Conservation (phyloP, 1,284 basidiomycete genomes). For the Lentinula novae-zelandiae region DNA sequence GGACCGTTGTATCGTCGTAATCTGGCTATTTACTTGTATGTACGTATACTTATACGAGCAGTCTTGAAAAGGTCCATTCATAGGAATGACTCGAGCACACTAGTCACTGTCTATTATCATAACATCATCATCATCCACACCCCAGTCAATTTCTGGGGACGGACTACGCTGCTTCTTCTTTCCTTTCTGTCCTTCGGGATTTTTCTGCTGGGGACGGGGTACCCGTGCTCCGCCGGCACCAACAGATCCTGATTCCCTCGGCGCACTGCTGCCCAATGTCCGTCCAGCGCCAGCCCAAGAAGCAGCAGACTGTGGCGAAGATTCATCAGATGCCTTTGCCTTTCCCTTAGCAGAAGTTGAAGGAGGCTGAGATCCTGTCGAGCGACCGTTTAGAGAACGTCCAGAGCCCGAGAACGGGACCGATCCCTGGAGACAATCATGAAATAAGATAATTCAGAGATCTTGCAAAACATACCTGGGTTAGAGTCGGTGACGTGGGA, state of each 20-base stretch:
- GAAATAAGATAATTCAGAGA: slow-evolving; percentile 10
- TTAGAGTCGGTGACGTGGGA: slow-evolving; percentile 21
- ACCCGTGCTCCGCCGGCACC: slow-evolving; percentile 53
- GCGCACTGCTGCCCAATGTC: slow-evolving; percentile 43
- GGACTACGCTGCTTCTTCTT: slow-evolving; percentile 50
- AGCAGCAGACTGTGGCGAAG: slow-evolving; percentile 22
- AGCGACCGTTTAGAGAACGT: slow-evolving; percentile 48
- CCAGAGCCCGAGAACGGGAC: slow-evolving; percentile 49
- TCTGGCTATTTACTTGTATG: not conserved
- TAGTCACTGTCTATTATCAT: slow-evolving; percentile 76
- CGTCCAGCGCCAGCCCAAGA: slow-evolving; percentile 57
- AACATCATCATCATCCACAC: slow-evolving; percentile 70
- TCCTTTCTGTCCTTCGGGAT: slow-evolving; percentile 19
- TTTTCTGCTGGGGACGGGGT: slow-evolving; percentile 39
- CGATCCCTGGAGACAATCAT: slow-evolving; percentile 27
- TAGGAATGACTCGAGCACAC: not conserved
- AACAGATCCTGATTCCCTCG: slow-evolving; percentile 35
- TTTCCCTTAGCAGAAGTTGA: slow-evolving; percentile 47
- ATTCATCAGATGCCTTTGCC: slow-evolving; percentile 38
- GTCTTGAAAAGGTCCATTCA: not conserved
- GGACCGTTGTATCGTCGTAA: not conserved
- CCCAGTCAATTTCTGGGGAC: slow-evolving; percentile 60
- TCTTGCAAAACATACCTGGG: slow-evolving; percentile 21
- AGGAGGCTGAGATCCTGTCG: slow-evolving; percentile 20
- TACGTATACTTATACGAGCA: not conserved